phyloP scores from a whole-genome alignment of 208 protist genomes.

The Wallacemonas sp. region DNA sequence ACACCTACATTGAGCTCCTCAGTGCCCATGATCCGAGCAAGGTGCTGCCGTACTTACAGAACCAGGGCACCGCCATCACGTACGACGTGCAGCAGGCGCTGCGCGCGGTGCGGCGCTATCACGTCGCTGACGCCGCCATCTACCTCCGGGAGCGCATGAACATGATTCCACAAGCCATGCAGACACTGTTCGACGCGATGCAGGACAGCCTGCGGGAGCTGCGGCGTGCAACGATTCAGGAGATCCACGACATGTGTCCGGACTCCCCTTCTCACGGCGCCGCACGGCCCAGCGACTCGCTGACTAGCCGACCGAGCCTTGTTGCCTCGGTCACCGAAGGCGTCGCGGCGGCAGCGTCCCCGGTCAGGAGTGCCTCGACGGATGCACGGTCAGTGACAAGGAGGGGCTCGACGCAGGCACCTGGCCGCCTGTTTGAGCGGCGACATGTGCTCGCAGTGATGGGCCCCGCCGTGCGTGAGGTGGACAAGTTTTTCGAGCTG shows the following conservation, averaged over 20 bases:
- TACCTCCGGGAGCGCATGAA: conserved; percentile 63
- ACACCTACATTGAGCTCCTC: conserved; percentile 82
- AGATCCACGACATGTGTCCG: neutral
- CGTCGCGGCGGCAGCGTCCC: too few species aligned
- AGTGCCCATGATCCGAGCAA: conserved; percentile 49
- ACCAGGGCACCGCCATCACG: conserved; percentile 34
- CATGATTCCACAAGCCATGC: conserved; percentile 61
- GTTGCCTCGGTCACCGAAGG: neutral
- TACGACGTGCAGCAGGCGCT: conserved; percentile 71
- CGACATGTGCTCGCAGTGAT: neutral
- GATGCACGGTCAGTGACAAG: too few species aligned
- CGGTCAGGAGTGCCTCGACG: too few species aligned
- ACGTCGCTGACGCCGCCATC: conserved; percentile 55
- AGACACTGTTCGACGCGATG: conserved; percentile 25
- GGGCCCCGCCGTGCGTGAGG: neutral
- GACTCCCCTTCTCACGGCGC: neutral
- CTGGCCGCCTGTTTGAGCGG: neutral
- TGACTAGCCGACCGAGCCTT: neutral
- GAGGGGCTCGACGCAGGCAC: too few species aligned
- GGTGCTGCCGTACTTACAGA: conserved; percentile 60
- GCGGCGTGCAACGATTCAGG: neutral
- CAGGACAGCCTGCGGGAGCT: neutral
- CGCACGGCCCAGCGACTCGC: too few species aligned
- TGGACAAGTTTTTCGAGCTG: conserved; percentile 35
- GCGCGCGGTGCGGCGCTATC: conserved; percentile 38